These are phyloP conservation scores for Venturia oleaginea DNA, from an alignment of 2,329 filamentous ascomycete genomes.

Conservation along the genomic window DNA sequence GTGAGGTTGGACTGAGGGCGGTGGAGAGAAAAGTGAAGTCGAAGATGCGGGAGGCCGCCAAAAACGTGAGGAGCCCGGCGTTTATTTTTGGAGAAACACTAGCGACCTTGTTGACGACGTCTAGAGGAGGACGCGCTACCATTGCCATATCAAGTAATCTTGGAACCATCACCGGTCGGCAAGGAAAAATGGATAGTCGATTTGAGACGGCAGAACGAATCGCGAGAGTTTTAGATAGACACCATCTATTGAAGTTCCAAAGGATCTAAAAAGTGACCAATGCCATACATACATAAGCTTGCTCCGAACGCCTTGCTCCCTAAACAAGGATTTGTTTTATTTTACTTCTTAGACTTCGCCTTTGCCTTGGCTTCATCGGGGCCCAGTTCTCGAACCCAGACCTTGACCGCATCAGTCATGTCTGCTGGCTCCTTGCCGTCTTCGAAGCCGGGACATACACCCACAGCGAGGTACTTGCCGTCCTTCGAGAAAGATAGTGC, in stretches of 20 bases:
- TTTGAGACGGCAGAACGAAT: too few species aligned
- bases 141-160: too few species aligned
- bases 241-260: background rate
- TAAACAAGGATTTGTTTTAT: background rate
- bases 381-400: constrained; percentile 74
- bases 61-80: background rate
- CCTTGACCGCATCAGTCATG: constrained; percentile 58
- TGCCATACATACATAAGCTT: background rate
- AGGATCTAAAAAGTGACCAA: constrained; percentile 25
- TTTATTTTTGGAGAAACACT: background rate
- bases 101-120: too few species aligned
- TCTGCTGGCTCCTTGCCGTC: constrained; percentile 73
- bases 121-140: too few species aligned
- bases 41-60: constrained; percentile 11
- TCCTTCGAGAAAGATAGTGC: constrained; percentile 68
- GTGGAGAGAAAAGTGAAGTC: constrained; percentile 12
- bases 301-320: background rate
- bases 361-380: constrained; percentile 87
- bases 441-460: constrained; percentile 79
- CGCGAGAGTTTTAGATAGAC: background rate
- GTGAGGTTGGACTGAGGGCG: background rate
- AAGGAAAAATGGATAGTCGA: too few species aligned
- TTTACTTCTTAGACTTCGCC: constrained; percentile 46
- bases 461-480: constrained; percentile 70
- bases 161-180: too few species aligned